A percentile compares a stretch with the other conserved stretches of the same genome.
phyloP scores from a whole-genome alignment of 805 yeast species.

The Hanseniaspora lachancei region DNA sequence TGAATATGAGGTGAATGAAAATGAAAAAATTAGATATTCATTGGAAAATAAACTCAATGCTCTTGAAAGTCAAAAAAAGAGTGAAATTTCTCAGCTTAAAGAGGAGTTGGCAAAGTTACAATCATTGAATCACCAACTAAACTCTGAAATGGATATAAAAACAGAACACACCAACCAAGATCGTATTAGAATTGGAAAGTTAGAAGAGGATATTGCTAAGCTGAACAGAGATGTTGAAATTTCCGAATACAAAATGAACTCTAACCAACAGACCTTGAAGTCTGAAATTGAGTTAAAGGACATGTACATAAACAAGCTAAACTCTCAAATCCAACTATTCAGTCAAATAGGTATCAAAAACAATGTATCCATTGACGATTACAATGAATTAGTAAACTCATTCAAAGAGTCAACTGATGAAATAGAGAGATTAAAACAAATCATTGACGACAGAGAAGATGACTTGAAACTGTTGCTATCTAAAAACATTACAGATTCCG shows the following conservation, averaged over 20 bases:
- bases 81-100: not conserved
- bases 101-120: not conserved
- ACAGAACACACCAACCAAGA: not conserved
- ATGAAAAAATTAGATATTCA: slow-evolving; percentile 12
- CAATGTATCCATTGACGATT: slow-evolving; percentile 9
- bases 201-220: not conserved
- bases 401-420: slow-evolving; percentile 1
- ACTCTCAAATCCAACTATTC: slow-evolving; percentile 1
- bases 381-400: not conserved
- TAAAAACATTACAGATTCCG: not conserved
- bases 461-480: not conserved
- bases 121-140: not conserved
- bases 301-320: not conserved
- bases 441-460: slow-evolving; percentile 27
- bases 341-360: not conserved
- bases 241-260: not conserved
- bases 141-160: not conserved
- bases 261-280: not conserved
- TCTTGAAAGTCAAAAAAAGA: not conserved
- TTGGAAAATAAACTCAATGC: slow-evolving; percentile 15
- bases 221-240: not conserved
- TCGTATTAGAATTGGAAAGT: not conserved
- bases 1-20: slow-evolving; percentile 14
- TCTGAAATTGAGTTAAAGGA: slow-evolving; percentile 5
- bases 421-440: slow-evolving; percentile 27